These are phyloP conservation scores for Epichloe sylvatica DNA, from an alignment of 2,329 filamentous ascomycete species.

Conservation along the genomic window DNA sequence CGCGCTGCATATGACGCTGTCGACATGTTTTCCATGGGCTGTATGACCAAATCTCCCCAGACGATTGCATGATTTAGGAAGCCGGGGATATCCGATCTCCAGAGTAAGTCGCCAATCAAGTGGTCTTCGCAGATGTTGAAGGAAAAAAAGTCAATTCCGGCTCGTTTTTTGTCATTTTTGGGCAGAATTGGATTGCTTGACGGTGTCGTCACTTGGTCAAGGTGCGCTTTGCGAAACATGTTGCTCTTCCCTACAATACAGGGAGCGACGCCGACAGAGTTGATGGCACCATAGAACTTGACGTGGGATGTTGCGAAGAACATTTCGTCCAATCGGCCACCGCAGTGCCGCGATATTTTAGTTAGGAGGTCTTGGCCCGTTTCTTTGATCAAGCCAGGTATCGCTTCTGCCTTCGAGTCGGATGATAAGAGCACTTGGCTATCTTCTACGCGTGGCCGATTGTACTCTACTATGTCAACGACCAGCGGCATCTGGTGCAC, in stretches of 20 bases:
- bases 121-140: constrained; percentile 97
- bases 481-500: constrained; percentile 87
- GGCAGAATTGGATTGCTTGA: constrained; percentile 29
- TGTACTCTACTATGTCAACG: constrained; percentile 48
- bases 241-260: constrained; percentile 96
- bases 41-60: constrained; percentile 74
- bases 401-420: constrained; percentile 16
- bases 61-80: constrained; percentile 72
- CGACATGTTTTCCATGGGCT: constrained; percentile 75
- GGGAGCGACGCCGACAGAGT: constrained; percentile 77
- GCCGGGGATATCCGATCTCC: constrained; percentile 51
- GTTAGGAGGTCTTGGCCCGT: constrained; percentile 12
- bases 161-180: constrained; percentile 29
- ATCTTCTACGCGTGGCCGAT: constrained; percentile 8
- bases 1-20: constrained; percentile 64
- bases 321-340: constrained; percentile 80
- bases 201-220: constrained; percentile 55
- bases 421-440: constrained; percentile 20
- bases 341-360: constrained; percentile 34
- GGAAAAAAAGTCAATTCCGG: constrained; percentile 89
- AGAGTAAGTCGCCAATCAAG: constrained; percentile 81
- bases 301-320: constrained; percentile 90
- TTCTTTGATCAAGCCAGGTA: neutral
- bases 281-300: constrained; percentile 97
- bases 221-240: constrained; percentile 90